phyloP scores from a whole-genome alignment of 768 basidiomycete species.

The Dictyophora rubrovolvata region DNA sequence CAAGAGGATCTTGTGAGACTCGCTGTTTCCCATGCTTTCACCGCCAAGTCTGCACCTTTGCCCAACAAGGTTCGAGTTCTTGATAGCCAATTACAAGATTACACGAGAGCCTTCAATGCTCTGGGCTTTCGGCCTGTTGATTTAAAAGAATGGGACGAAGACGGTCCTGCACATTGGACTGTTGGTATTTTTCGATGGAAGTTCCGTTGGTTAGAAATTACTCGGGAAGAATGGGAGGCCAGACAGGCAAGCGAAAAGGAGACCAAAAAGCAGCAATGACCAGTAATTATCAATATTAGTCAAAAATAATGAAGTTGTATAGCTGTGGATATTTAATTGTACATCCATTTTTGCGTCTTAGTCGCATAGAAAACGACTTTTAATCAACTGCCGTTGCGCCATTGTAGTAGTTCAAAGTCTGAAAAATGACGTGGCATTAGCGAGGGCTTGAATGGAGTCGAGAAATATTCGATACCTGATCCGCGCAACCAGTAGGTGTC shows the following conservation, averaged over 20 bases:
- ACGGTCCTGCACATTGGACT: constrained; percentile 53
- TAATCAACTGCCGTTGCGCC: constrained; percentile 34
- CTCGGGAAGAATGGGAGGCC: constrained; percentile 7
- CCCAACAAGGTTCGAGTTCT: background rate
- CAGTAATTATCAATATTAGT: background rate
- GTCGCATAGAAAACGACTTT: background rate
- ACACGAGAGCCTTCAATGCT: constrained; percentile 35
- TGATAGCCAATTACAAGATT: constrained; percentile 27
- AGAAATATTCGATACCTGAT: background rate
- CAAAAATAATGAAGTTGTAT: background rate
- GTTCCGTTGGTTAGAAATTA: constrained; percentile 6
- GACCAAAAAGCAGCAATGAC: background rate
- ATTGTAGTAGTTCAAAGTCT: constrained; percentile 53
- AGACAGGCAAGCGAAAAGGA: background rate
- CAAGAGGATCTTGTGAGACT: constrained; percentile 59
- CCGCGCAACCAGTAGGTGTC: constrained; percentile 38
- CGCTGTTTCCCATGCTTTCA: constrained; percentile 51
- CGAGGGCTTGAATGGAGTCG: background rate
- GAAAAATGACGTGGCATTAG: constrained; percentile 17
- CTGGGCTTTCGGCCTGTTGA: constrained; percentile 39
- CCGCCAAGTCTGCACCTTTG: constrained; percentile 30
- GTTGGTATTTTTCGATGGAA: constrained; percentile 7
- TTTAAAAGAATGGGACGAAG: constrained; percentile 26
- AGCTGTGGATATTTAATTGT: background rate
- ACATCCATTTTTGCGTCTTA: background rate